Evolutionary conservation across 2,329 filamentous ascomycete genomes (phyloP).

Genomic region (Aspergillus calidoustus): DNA sequence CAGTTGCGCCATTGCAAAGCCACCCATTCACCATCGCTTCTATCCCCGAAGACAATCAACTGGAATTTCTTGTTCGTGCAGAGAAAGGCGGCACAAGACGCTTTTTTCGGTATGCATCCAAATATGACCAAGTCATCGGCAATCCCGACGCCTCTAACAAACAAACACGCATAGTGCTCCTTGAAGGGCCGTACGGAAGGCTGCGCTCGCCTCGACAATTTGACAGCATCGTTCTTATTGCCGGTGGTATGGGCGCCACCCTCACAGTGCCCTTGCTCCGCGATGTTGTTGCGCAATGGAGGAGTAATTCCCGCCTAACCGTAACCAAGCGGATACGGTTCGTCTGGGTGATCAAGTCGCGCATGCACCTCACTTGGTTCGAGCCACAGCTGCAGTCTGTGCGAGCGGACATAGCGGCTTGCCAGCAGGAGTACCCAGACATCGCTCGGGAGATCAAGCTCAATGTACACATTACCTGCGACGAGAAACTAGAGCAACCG

Average conservation of each 20-base stretch:
- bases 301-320: conserved; percentile 37
- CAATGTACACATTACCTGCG: conserved; percentile 60
- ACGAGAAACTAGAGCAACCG: conserved; percentile 47
- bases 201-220: conserved; percentile 61
- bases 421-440: conserved; percentile 34
- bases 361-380: conserved; percentile 59
- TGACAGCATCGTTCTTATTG: conserved; percentile 63
- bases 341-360: conserved; percentile 64
- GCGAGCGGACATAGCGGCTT: conserved; percentile 47
- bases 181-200: conserved; percentile 60
- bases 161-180: conserved; percentile 46
- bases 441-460: conserved; percentile 54
- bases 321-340: conserved; percentile 58
- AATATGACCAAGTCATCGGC: conserved; percentile 35
- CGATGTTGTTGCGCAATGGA: conserved; percentile 58
- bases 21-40: conserved; percentile 69
- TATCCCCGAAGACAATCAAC: conserved; percentile 57
- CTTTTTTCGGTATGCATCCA: conserved; percentile 57
- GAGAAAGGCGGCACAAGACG: conserved; percentile 58
- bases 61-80: conserved; percentile 62
- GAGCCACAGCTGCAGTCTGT: conserved; percentile 54
- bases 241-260: conserved; percentile 64
- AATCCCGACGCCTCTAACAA: conserved; percentile 7
- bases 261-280: conserved; percentile 62
- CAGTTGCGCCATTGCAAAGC: conserved; percentile 61